Evolutionary conservation across 768 basidiomycete species (phyloP), one percentile per base, ranked within the genome.

Genomic region (Auricularia cornea): DNA sequence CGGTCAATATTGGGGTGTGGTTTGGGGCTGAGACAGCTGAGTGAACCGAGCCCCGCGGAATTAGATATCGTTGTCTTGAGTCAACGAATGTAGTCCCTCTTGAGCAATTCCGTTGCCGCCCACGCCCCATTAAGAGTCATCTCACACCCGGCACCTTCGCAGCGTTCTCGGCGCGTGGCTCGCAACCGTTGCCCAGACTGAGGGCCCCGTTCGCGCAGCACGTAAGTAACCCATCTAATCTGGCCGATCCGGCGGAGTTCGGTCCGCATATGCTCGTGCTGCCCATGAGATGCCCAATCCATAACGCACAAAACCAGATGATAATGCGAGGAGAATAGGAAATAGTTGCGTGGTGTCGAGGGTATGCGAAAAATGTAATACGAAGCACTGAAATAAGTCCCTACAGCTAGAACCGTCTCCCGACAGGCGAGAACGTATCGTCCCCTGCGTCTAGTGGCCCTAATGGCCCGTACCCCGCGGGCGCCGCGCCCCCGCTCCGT

Each of bases 401-500:
- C 54, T 30, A 26, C 26, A 57, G 26, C 54, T 57, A 57, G 28
- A 57, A 57, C 54, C 54, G 23, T 28, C 30, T 57, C 30, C 54
- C 28, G 16, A 29, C 28, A n/a, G 54, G 54, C 14, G 54, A 57
- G 28, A 57, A 29, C 52, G 12, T n/a, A 54, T 38, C 52, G 48
- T 62, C 52, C n/a, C 68, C 68, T 56, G 77, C 76, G 63, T 76
- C 78, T 44, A 79, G 67, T 3, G 78, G 78, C 30, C 78, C 83
- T 54, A 83, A 71, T 0, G 82, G 82, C 38, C 82, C 83, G 61
- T 83, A 83, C 16, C 63, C 65, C 18, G 52, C 63, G 23, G 57
- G 74, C 71, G 61, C 68, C 70, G 12, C 69, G 66, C 11, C 66
- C 69, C 41, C 77, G 63, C 75, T 75, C 64, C 80, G 71, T 65